Evolutionary conservation across 148 eudicot genomes (phyloP), one percentile per base, ranked within the genome.

Genomic region (Rhododendron simsii): DNA sequence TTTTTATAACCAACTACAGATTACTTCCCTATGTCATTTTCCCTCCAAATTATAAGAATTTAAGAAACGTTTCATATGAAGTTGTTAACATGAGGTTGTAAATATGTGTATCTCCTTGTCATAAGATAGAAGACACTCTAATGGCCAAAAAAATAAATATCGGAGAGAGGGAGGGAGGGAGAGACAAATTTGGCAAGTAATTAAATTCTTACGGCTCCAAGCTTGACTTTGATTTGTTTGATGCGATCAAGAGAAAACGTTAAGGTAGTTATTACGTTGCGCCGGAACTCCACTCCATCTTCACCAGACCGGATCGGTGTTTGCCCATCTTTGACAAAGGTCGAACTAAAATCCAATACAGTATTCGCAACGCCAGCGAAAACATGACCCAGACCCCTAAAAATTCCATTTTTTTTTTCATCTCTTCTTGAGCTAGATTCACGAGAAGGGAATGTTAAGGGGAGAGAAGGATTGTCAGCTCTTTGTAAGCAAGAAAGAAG

Each of bases 401-500:
- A 47, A 39, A 63, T 30, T 11, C 28, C 61, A 18, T 55, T 28
- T 0, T 7, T 35, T 2, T 61, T 76, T 1, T 15, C 39, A 11
- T 51, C 59, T 12, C 7, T 8, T 13, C 14, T n/a, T 1, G 84
- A 7, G 13, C 55, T 71, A 1, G 85, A 21, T 84, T 86, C 86
- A 44, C 86, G 45, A 21, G 88, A 51, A 93, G 83, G 87, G 80
- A 96, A 93, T 2, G 94, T 94, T 20, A 93, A 65, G 7, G 98
- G 95, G 55, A 93, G 89, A 2, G 90, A 86, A 30, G 98, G 98
- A 73, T 94, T 44, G 75, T 96, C 98, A 7, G 94, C 93, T 86
- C 98, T 82, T 82, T 93, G 90, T 67, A 96, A 80, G 88, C 96
- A 94, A n/a, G 98, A 94, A 41, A 96, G 95, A 59, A 96, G 98